Percentiles rank a stretch among this genome's conserved stretches.
Evolutionary conservation across 768 basidiomycete genomes (phyloP).

Genomic region (Candolleomyces eurysporus): DNA sequence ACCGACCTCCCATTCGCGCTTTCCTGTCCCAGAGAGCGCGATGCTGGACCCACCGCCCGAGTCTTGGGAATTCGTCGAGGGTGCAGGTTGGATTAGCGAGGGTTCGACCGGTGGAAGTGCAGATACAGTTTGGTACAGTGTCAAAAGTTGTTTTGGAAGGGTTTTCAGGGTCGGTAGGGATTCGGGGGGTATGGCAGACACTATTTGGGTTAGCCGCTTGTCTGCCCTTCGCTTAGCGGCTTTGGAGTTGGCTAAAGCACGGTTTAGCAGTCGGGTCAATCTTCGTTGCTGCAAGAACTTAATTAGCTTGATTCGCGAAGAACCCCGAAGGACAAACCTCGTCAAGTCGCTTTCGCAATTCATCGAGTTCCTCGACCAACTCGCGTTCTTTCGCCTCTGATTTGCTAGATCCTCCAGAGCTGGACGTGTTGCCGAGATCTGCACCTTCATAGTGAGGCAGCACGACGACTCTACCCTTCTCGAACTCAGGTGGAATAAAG

Average conservation of each 20-base stretch:
- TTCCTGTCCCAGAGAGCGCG: slow-evolving; percentile 4
- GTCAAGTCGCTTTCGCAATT: slow-evolving; percentile 63
- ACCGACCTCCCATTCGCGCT: slow-evolving; percentile 8
- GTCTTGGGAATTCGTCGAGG: slow-evolving; percentile 3
- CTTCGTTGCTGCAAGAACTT: slow-evolving; percentile 1
- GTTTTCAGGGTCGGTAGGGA: neutral
- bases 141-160: neutral
- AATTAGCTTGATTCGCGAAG: neutral
- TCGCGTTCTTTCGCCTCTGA: slow-evolving; percentile 49
- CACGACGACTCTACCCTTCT: slow-evolving; percentile 42
- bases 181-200: neutral
- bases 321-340: slow-evolving; percentile 47
- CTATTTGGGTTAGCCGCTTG: neutral
- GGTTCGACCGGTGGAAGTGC: slow-evolving; percentile 5
- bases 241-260: slow-evolving; percentile 1
- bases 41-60: neutral
- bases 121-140: slow-evolving; percentile 1
- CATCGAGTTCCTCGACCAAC: slow-evolving; percentile 65
- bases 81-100: neutral
- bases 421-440: slow-evolving; percentile 57
- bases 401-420: neutral
- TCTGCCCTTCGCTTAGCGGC: slow-evolving; percentile 5
- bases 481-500: slow-evolving; percentile 64
- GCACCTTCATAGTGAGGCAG: slow-evolving; percentile 74
- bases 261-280: slow-evolving; percentile 2